Evolutionary conservation across 306 rosid genomes (phyloP).

Genomic region (Senna tora): DNA sequence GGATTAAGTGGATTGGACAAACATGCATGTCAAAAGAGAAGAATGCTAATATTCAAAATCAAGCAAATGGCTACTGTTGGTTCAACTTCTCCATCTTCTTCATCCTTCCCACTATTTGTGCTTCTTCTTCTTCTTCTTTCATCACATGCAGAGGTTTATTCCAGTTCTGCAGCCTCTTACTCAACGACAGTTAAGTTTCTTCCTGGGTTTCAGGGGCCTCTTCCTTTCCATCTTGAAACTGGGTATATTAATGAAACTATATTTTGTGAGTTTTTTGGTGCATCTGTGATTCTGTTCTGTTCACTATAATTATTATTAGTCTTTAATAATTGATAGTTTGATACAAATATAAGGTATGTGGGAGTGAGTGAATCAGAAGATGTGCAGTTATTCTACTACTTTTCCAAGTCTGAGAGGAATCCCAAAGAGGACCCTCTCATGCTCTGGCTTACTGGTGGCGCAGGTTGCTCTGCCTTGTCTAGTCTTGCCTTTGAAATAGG

Average conservation of each 20-base stretch:
- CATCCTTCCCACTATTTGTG: neutral
- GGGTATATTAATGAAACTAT: neutral
- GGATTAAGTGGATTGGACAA: too few relatives aligned
- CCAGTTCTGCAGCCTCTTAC: neutral
- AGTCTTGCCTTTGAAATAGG: constrained; percentile 42
- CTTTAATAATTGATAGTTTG: neutral
- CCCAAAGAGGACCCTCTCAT: constrained; percentile 51
- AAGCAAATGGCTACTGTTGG: neutral
- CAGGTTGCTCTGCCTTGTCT: constrained; percentile 45
- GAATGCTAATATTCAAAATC: neutral
- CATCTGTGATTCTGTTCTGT: neutral
- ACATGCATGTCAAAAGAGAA: too few relatives aligned
- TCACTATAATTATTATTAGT: neutral
- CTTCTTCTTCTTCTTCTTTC: neutral
- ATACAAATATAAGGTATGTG: constrained; percentile 36
- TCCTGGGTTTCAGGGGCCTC: neutral
- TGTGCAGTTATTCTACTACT: neutral
- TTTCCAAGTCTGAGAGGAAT: constrained; percentile 44
- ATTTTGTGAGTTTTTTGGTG: neutral
- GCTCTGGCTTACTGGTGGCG: constrained; percentile 58
- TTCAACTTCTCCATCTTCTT: neutral
- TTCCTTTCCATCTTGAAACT: constrained; percentile 8
- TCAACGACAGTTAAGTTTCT: neutral
- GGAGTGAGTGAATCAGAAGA: constrained; percentile 54
- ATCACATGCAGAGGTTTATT: neutral